These are phyloP conservation scores for Dioscorea alata DNA, from an alignment of 106 monocot genomes.

Conservation along the genomic window DNA sequence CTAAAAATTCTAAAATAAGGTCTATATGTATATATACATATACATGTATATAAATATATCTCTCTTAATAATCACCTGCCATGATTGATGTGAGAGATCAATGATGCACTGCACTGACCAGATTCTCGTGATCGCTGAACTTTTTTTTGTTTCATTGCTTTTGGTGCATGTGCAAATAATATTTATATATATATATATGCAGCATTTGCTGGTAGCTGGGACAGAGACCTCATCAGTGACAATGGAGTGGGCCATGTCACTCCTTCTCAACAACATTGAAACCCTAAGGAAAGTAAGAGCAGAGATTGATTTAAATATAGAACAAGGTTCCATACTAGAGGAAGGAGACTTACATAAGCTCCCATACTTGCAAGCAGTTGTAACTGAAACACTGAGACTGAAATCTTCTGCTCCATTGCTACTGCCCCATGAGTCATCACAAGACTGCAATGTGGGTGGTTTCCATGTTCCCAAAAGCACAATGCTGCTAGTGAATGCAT, in stretches of 20 bases:
- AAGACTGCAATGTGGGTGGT: conserved; percentile 11
- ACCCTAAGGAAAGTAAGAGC: conserved; percentile 2
- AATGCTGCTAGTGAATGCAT: conserved; percentile 25
- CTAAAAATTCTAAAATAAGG: too few relatives aligned
- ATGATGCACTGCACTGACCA: too few relatives aligned
- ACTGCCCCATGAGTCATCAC: conserved; percentile 16
- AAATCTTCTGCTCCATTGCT: conserved; percentile 18
- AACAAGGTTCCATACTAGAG: conserved; percentile 4
- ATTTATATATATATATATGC: too few relatives aligned
- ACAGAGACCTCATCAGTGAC: conserved; percentile 16
- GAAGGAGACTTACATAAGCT: conserved; percentile 17
- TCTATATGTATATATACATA: too few relatives aligned
- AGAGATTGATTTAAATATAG: conserved; percentile 16
- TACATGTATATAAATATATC: too few relatives aligned
- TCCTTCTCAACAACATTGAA: conserved; percentile 29
- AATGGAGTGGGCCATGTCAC: conserved; percentile 30
- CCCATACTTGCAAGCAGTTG: conserved; percentile 21
- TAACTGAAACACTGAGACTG: conserved; percentile 26
- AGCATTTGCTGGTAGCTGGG: conserved; percentile 18
- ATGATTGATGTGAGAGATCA: too few relatives aligned
- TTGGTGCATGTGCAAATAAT: too few relatives aligned
- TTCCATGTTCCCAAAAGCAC: conserved; percentile 13
- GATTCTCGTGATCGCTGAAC: too few relatives aligned
- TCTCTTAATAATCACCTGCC: too few relatives aligned
- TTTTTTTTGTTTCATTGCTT: too few relatives aligned